Evolutionary conservation across 2,329 filamentous ascomycete genomes (phyloP), one percentile per base, ranked within the genome.

Genomic region (Moelleriella libera): DNA sequence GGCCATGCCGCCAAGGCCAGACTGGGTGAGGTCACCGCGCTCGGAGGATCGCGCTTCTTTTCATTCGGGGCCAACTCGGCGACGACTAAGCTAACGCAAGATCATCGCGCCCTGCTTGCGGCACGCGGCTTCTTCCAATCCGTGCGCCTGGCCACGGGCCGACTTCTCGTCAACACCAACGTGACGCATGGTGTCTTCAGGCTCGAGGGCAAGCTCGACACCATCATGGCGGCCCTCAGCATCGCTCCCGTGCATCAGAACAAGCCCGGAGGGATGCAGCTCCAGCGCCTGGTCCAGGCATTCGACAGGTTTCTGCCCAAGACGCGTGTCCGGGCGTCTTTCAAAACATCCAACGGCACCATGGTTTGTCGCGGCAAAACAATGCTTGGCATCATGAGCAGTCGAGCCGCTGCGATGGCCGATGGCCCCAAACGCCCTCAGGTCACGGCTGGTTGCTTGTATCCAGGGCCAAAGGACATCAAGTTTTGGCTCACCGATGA

Each of bases 51-150:
- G 6, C 68, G 72, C 1, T 72, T 72, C 52, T 78, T 78, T 51
- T 66, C 72, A 0, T 56, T 70, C 44, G 59, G 63, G 6, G 43
- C 57, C 3, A 47, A 53, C 1, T 51, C 55, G 1, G 62, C 66
- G 28, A 53, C 51, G 1, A 42, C 48, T 0, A 47, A 56, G 0
- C 53, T 71, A 5, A 55, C 55, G 5, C 41, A 48, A 5, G 58
- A 62, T 0, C 55, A 54, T 0, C 60, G 60, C 9, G 54, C 61
- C 6, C 61, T 72, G 21, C 43, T 62, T 6, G 66, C 73, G 31
- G 60, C 72, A 1, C 69, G 75, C 12, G 76, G 76, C 1, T 78
- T 73, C 53, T 77, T 77, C 48, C 72, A 76, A 54, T 77, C 74
- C 32, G 66, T 71, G 3, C 71, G 75, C 5, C 62, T 74, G 1